Evolutionary conservation across 805 yeast species (phyloP).

Genomic region (Dipodascus albidus): DNA sequence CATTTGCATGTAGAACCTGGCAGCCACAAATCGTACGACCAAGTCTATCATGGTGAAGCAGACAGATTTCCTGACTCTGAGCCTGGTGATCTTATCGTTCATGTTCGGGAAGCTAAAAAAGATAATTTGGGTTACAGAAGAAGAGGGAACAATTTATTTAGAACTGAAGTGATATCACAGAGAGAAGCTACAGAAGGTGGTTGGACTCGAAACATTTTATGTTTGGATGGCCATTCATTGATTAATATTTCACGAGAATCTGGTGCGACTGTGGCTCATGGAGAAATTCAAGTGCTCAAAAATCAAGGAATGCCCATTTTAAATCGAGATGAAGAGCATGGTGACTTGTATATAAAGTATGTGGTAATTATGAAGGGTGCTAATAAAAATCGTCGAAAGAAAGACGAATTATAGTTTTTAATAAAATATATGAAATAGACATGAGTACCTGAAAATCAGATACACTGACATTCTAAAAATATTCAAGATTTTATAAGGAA

Average conservation of each 20-base stretch:
- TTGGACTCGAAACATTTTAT: constrained; percentile 61
- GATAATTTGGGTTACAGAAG: constrained; percentile 79
- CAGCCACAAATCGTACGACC: constrained; percentile 44
- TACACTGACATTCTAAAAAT: too few relatives aligned
- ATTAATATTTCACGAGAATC: constrained; percentile 36
- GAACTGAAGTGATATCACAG: constrained; percentile 67
- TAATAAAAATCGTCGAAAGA: neutral
- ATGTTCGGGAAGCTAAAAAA: constrained; percentile 40
- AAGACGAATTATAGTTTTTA: neutral
- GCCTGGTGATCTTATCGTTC: constrained; percentile 70
- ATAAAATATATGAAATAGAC: too few relatives aligned
- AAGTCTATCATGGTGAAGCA: constrained; percentile 61
- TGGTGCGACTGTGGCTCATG: constrained; percentile 47
- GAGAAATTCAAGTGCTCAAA: constrained; percentile 58
- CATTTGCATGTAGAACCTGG: constrained; percentile 62
- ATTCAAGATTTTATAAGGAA: too few relatives aligned
- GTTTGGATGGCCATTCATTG: constrained; percentile 49
- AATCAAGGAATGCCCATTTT: constrained; percentile 80
- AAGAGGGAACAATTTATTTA: constrained; percentile 56
- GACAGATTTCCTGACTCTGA: constrained; percentile 74
- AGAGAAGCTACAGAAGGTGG: constrained; percentile 69
- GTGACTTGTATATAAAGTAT: constrained; percentile 40
- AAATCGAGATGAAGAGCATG: constrained; percentile 35
- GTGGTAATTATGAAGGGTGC: constrained; percentile 25
- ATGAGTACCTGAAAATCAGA: too few relatives aligned